These are phyloP conservation scores for Erythrophleum fordii DNA, from an alignment of 306 rosid species.

Conservation along the genomic window DNA sequence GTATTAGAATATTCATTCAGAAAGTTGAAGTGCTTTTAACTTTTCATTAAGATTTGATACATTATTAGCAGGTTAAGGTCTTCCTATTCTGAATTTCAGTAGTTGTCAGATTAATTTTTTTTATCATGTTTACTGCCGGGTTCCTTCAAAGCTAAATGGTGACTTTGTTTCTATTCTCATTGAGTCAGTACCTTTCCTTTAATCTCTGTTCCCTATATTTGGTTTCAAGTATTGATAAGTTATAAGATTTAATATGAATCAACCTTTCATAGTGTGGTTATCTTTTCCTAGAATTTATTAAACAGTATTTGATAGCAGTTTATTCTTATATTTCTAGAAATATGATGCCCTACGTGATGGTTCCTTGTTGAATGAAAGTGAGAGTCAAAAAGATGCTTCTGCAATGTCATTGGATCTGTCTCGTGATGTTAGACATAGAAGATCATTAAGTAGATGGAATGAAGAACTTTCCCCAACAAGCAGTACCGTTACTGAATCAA, in stretches of 20 bases:
- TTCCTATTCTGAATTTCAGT: constrained; percentile 25
- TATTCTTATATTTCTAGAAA: constrained; percentile 54
- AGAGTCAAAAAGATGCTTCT: constrained; percentile 64
- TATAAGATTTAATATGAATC: background rate
- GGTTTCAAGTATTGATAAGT: background rate
- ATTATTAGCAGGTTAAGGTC: constrained; percentile 10
- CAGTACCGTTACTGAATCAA: constrained; percentile 75
- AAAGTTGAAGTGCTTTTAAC: constrained; percentile 33
- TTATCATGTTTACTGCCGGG: constrained; percentile 4
- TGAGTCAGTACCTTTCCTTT: constrained; percentile 4
- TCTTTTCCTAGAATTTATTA: constrained; percentile 32
- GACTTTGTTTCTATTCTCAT: constrained; percentile 1
- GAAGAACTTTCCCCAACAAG: constrained; percentile 81
- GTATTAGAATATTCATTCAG: constrained; percentile 26
- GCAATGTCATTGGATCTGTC: constrained; percentile 57
- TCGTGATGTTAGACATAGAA: constrained; percentile 70
- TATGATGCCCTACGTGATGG: constrained; percentile 56
- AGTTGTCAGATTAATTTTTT: background rate
- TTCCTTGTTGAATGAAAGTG: constrained; percentile 62
- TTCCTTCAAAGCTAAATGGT: background rate
- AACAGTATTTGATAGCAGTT: constrained; percentile 27
- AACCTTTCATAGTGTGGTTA: constrained; percentile 23
- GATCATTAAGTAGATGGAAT: constrained; percentile 77
- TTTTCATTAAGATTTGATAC: constrained; percentile 17
- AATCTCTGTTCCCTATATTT: background rate